Evolutionary conservation across 768 basidiomycete genomes (phyloP), one percentile per base, ranked within the genome.

Genomic region (Cyclocybe aegerita): DNA sequence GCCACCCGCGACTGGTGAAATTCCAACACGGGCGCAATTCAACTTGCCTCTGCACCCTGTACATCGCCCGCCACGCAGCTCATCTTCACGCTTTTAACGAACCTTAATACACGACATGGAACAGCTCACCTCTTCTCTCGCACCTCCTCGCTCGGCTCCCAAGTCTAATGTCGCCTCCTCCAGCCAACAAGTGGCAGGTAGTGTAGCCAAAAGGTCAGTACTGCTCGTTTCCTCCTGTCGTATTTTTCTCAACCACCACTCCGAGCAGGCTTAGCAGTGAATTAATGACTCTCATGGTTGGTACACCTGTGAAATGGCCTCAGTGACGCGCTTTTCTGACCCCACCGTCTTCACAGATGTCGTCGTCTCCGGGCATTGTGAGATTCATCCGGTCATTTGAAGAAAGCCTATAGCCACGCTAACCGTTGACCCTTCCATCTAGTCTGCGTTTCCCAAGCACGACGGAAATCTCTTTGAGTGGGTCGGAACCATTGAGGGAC

Each of bases 401-500:
- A 23, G 23, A 23, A 23, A 23, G 23, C 23, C 23, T 5, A 3
- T 5, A 23, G 5, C 33, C 43, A 49, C 34, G 39, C 52, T n/a
- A 50, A 37, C 46, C 44, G 36, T 46, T 53, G 29, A 58, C 52
- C 15, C 16, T 45, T n/a, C 23, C 11, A 11, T 15, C 11, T 58
- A 93, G 91, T 92, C 92, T 42, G 93, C 93, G 6, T 94, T 93
- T 66, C 93, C 93, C 1, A 92, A 87, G 63, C 83, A 81, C 53
- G 92, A 95, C 51, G 81, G 85, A 9, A 93, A 91, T 67, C 73
- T 95, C 10, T 92, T 92, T 55, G 91, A 93, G 62, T 95, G 93
- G 93, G 78, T 82, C 4, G 93, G 92, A 6, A 91, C 90, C 38
- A 88, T 95, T 61, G 89, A 90, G 61, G 93, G 93, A 0, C 82